Evolutionary conservation across 305 asterid genomes (phyloP).

Genomic region (Rubia tinctorum): DNA sequence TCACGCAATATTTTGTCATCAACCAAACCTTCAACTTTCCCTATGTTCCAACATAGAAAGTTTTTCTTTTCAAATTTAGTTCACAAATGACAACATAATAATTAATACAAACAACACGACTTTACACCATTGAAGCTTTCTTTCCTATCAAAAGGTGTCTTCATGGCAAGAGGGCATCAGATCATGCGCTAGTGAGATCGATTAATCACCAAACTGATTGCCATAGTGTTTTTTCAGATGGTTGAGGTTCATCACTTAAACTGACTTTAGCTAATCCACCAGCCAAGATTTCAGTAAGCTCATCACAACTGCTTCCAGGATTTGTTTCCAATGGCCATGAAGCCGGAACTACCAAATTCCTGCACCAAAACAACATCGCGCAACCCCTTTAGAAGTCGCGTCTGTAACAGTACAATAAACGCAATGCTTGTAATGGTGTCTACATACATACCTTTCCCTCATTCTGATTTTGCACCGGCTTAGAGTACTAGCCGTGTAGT

Average conservation of each 20-base stretch:
- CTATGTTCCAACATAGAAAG: too few relatives aligned
- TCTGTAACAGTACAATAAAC: too few relatives aligned
- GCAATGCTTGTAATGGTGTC: too few relatives aligned
- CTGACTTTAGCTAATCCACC: constrained; percentile 24
- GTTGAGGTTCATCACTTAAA: constrained; percentile 18
- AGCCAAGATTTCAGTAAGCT: constrained; percentile 18
- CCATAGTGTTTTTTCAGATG: neutral
- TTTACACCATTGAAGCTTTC: neutral
- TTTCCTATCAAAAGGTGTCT: neutral
- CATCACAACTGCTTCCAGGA: neutral
- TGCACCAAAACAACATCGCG: constrained; percentile 12
- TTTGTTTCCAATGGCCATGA: constrained; percentile 28
- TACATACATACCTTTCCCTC: constrained; percentile 31
- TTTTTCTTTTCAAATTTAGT: too few relatives aligned
- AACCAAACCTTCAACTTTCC: too few relatives aligned
- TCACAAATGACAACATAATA: too few relatives aligned
- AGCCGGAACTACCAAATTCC: constrained; percentile 33
- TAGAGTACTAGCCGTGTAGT: constrained; percentile 32
- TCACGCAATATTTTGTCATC: too few relatives aligned
- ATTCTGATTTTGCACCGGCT: constrained; percentile 31
- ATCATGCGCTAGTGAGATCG: neutral
- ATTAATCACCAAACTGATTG: neutral
- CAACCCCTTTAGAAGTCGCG: too few relatives aligned
- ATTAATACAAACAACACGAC: too few relatives aligned
- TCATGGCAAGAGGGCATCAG: neutral